Base-by-base conservation (phyloP, 371 early-diverging fungal species). In the Syncephalis fuscata region DNA sequence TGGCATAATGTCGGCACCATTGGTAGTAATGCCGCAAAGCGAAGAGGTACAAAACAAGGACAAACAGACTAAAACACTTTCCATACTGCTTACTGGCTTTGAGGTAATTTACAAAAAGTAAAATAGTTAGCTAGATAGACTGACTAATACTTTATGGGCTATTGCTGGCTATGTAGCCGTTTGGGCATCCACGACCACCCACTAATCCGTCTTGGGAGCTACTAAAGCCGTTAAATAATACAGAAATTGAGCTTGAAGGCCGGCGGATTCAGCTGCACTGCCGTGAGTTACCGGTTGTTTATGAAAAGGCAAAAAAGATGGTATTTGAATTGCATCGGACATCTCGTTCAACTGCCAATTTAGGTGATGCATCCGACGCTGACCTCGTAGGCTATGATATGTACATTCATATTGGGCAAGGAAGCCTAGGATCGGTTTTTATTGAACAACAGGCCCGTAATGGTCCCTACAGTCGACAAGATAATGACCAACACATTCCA, bases 401-500 rank as follows among this genome's bases (percentile, higher is more conserved):
- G 16, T 41, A 41, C n/a, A 41, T 41, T 21, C 41, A 41, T 41
- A 41, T 41, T 7, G 41, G 41, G 15, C 41, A 41, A n/a, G 41
- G 41, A 19, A 4, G n/a, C n/a, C 41, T 15, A 8, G 41, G n/a
- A 7, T 8, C 4, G 8, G 21, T 41, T 4, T 21, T 8, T 3
- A 5, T 41, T 4, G 41, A 41, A 41, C 16, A 16, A 16, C 21
- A 19, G n/a, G 41, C 41, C 4, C 41, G 21, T 41, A 4, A 41
- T 19, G 21, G 19, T 41, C 19, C 19, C 16, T 41, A 41, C 41
- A 41, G 5, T 8, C 4, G n/a, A 16, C 21, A 3, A 15, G 41
- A 41, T 41, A 41, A 41, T 41, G 8, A 16, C 8, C 8, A n/a
- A 5, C 4, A 15, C 4, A 21, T 21, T 5, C 41, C 41, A 21